Evolutionary conservation across 306 rosid genomes (phyloP).

Genomic region (Vigna mungo): DNA sequence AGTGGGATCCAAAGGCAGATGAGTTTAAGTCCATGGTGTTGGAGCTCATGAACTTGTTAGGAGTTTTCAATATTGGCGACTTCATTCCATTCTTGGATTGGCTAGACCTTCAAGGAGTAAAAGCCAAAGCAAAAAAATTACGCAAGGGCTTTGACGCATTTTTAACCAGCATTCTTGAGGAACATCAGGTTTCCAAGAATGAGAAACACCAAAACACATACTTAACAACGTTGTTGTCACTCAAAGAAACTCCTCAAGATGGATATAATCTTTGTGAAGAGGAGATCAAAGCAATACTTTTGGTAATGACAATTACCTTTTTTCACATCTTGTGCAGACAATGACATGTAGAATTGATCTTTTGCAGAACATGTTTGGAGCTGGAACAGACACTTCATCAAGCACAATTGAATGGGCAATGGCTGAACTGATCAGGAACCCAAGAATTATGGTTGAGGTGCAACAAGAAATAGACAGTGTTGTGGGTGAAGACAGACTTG

Average conservation of each 20-base stretch:
- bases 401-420: background rate
- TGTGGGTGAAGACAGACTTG: conserved; percentile 52
- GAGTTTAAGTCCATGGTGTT: conserved; percentile 77
- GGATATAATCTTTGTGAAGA: conserved; percentile 59
- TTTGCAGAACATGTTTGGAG: conserved; percentile 66
- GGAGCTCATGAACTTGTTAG: conserved; percentile 71
- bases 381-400: conserved; percentile 59
- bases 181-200: conserved; percentile 46
- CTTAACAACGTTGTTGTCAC: conserved; percentile 58
- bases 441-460: background rate
- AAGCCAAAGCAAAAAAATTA: conserved; percentile 63
- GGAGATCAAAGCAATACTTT: conserved; percentile 76
- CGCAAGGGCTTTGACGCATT: conserved; percentile 71
- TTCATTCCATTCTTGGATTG: conserved; percentile 71
- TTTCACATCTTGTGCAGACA: too few relatives aligned
- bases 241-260: conserved; percentile 48
- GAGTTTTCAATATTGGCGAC: conserved; percentile 76
- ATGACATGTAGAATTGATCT: too few relatives aligned
- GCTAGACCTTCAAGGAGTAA: conserved; percentile 73
- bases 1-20: conserved; percentile 58
- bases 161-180: conserved; percentile 59
- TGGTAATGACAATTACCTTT: conserved; percentile 46
- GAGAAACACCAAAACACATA: conserved; percentile 56
- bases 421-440: background rate
- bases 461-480: background rate